phyloP scores from a whole-genome alignment of 1,284 basidiomycete species.

The Entoloma clypeatum region DNA sequence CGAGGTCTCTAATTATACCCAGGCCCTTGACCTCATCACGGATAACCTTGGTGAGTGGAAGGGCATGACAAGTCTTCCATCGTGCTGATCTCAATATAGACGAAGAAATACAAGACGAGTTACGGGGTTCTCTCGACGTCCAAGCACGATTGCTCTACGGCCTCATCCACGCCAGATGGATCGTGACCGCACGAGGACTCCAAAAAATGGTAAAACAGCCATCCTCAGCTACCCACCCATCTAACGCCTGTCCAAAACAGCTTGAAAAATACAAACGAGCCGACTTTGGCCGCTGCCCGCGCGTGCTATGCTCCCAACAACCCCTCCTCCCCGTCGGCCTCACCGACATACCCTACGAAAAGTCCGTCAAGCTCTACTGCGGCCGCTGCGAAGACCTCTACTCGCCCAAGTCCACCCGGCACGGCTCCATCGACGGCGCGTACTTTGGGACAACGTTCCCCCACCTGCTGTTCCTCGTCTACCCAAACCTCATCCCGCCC shows the following conservation, averaged over 20 bases:
- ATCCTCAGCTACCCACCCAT: constrained; percentile 2
- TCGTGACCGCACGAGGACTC: constrained; percentile 89
- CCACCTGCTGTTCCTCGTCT: constrained; percentile 93
- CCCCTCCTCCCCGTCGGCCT: constrained; percentile 93
- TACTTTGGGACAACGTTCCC: constrained; percentile 98
- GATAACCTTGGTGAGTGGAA: constrained; percentile 77
- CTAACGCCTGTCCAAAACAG: constrained; percentile 37
- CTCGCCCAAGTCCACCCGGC: constrained; percentile 90
- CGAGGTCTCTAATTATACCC: constrained; percentile 92
- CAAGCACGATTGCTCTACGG: constrained; percentile 91
- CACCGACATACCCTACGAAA: constrained; percentile 91
- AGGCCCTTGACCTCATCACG: constrained; percentile 94
- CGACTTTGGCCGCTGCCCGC: constrained; percentile 94
- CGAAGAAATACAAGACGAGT: constrained; percentile 76
- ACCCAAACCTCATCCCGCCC: constrained; percentile 84
- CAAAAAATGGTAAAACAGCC: constrained; percentile 81
- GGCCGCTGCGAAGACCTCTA: constrained; percentile 96
- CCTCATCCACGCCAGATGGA: constrained; percentile 95
- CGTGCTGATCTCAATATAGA: constrained; percentile 39
- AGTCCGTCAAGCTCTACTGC: constrained; percentile 96
- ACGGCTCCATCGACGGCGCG: constrained; percentile 93
- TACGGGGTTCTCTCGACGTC: constrained; percentile 81
- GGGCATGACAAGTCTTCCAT: not conserved
- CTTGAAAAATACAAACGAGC: constrained; percentile 96
- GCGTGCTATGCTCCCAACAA: constrained; percentile 89